Evolutionary conservation across 768 basidiomycete genomes (phyloP), one percentile per base, ranked within the genome.

Genomic region (Hygrocybe coccinea): DNA sequence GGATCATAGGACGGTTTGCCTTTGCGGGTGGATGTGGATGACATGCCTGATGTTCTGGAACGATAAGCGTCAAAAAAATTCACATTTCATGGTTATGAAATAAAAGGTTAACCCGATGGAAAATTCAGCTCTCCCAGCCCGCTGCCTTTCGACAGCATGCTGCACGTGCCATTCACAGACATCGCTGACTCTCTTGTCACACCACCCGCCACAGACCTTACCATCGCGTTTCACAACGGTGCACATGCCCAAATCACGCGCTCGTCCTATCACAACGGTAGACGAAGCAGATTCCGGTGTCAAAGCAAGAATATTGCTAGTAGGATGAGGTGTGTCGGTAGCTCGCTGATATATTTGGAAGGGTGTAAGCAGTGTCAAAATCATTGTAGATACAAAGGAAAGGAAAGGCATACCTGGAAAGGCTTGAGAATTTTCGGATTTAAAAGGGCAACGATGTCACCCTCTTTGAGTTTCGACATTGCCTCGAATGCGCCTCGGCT

Each of bases 161-260:
- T 91, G 86, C 38, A 97, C 69, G 71, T 99, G 97, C 70, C 82
- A 99, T 41, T 97, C 95, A 69, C 97, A 99, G 2, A 89, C 85
- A 17, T 89, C 86, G 67, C 83, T 79, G 63, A 89, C 79, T 25
- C 93, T 85, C 60, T 86, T 91, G 71, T 99, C 95, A 49, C 85
- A 91, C 95, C 95, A 98, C 52, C 84, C 80, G 8, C 84, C 84
- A 62, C 97, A 98, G 1, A 76, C 63, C 50, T 86, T 86, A 1
- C 93, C 92, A 56, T 95, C 92, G 51, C 81, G 79, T 65, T 87
- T 89, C 44, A 76, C 64, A 9, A 88, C 93, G 2, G 72, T 74
- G 64, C 97, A 99, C 75, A 85, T 84, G 0, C 94, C 91, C 1
- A 98, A 79, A 67, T 99, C 94, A 24, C 79, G 79, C 11, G 92